These are phyloP conservation scores for Chlorella ohadii DNA, from an alignment of 139 green algal genomes.

Conservation along the genomic window DNA sequence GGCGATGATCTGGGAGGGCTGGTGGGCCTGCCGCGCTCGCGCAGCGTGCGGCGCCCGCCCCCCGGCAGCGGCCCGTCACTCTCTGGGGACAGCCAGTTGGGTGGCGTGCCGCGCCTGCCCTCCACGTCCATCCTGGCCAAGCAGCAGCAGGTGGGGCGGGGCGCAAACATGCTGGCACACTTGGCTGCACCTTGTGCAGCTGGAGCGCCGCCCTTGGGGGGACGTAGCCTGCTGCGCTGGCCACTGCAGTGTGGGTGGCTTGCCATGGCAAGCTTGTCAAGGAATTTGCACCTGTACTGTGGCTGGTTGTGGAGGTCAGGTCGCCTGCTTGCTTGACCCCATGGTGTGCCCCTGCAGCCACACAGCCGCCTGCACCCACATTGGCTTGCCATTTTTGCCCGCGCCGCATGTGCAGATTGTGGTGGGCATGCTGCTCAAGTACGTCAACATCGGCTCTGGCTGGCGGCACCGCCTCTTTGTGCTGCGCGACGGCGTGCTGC, in stretches of 20 bases:
- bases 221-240: not conserved
- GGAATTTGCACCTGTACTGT: too few relatives aligned
- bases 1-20: slow-evolving; percentile 13
- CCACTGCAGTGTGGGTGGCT: too few relatives aligned
- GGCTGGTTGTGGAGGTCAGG: too few relatives aligned
- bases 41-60: not conserved
- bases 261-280: too few relatives aligned
- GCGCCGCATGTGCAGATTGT: slow-evolving; percentile 46
- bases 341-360: too few relatives aligned
- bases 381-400: not conserved
- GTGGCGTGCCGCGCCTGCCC: slow-evolving; percentile 4
- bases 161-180: not conserved
- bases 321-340: too few relatives aligned
- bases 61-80: not conserved
- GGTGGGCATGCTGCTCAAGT: slow-evolving; percentile 82
- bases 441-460: slow-evolving; percentile 74
- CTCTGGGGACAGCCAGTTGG: not conserved
- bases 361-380: not conserved
- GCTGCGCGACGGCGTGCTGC: slow-evolving; percentile 72
- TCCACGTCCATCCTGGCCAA: slow-evolving; percentile 27
- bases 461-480: slow-evolving; percentile 86
- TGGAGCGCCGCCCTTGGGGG: not conserved
- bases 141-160: slow-evolving; percentile 20
- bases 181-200: not conserved
- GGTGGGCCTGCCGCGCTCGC: not conserved